phyloP scores from a whole-genome alignment of 352 stramenopile genomes.

The Pythium volutum region DNA sequence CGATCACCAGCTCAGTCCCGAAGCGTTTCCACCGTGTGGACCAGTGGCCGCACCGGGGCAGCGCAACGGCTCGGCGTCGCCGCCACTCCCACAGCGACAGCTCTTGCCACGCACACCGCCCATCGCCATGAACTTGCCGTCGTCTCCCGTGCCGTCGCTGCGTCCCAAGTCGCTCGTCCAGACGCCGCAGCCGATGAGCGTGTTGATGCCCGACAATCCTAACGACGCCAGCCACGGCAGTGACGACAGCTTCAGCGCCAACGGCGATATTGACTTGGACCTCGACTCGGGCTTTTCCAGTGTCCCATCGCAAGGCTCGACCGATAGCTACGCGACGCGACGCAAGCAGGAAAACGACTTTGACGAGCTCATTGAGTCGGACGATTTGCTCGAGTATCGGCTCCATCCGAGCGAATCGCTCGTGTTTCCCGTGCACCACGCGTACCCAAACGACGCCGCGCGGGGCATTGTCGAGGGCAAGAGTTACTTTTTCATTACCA shows the following conservation, averaged over 20 bases:
- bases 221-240: slow-evolving; percentile 16
- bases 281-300: background rate
- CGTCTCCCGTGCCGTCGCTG: slow-evolving; percentile 11
- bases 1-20: background rate
- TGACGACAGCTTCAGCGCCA: slow-evolving; percentile 8
- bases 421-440: slow-evolving; percentile 18
- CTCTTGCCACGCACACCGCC: background rate
- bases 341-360: background rate
- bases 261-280: background rate
- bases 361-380: slow-evolving; percentile 11
- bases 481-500: slow-evolving; percentile 60
- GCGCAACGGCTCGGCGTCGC: background rate
- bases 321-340: slow-evolving; percentile 20
- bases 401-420: slow-evolving; percentile 22
- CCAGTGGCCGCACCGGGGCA: background rate
- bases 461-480: slow-evolving; percentile 30
- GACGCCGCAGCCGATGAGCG: too few relatives aligned
- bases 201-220: slow-evolving; percentile 16
- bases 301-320: background rate
- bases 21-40: background rate
- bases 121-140: slow-evolving; percentile 7
- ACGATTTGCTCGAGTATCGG: slow-evolving; percentile 17
- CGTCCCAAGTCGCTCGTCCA: slow-evolving; percentile 11
- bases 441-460: slow-evolving; percentile 2
- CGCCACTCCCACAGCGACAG: background rate